Evolutionary conservation across 129 eudicot genomes (phyloP), one percentile per base, ranked within the genome.

Genomic region (Arctium lappa): DNA sequence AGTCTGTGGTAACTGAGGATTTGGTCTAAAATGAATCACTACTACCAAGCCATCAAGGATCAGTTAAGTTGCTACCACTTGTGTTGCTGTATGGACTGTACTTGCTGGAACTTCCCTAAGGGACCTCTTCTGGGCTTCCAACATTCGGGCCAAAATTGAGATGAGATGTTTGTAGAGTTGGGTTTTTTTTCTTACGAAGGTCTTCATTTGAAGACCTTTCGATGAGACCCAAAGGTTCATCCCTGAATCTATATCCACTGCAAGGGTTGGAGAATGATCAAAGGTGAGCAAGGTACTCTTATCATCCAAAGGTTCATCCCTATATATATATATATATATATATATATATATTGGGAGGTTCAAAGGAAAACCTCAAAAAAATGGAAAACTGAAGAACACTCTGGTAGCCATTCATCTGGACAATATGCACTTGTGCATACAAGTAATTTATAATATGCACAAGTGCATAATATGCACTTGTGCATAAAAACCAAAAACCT

Each of bases 41-140:
- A 22, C 68, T 60, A 50, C 82, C 78, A 76, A 86, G 69, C 84
- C 90, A 91, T 30, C 75, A 88, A 68, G 85, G 84, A 29, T 89
- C 90, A 40, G 32, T 16, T 2, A 78, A 76, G 80, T 72, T 84
- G 50, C 85, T 78, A 44, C 79, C 83, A 81, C 85, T 87, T 29
- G 86, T 81, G 72, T 84, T 90, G 80, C 90, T 87, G 80, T 79
- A 79, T 3, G 88, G 60, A 76, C 90, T 86, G 39, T 80, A 63
- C 27, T 22, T 0, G 27, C 27, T 22, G 5, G 88, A 81, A 42
- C 87, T 88, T 29, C 87, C 81, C 40, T 77, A 68, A 7, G 80
- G 72, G 78, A 86, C 76, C 50, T 88, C 92, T 73, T 90, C 91
- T 0, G 83, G 89, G 85, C 87, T 91, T 36, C 82, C 91, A 6